Evolutionary conservation across 768 basidiomycete genomes (phyloP).

Genomic region (Cubamyces sp.): DNA sequence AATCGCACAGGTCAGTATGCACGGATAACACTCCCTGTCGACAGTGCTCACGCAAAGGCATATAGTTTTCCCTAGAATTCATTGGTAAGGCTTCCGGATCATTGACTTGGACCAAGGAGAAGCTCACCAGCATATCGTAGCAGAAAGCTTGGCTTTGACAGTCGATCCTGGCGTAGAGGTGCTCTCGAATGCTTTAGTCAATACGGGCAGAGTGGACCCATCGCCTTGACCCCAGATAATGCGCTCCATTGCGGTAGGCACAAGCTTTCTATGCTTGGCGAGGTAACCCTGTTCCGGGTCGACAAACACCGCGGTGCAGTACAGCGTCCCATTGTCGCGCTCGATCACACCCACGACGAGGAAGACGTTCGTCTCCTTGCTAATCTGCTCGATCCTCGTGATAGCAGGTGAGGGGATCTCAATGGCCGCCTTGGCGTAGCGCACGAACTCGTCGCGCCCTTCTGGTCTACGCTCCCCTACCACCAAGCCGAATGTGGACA

Average conservation of each 20-base stretch:
- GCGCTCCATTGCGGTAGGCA: conserved; percentile 64
- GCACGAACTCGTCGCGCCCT: conserved; percentile 63
- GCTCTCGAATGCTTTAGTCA: conserved; percentile 44
- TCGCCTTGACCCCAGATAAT: conserved; percentile 68
- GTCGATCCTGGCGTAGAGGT: conserved; percentile 21
- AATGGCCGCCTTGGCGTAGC: conserved; percentile 58
- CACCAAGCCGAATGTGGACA: conserved; percentile 53
- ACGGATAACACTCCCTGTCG: not conserved
- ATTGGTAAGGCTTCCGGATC: not conserved
- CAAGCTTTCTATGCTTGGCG: conserved; percentile 66
- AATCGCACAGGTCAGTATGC: not conserved
- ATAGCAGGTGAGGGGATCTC: conserved; percentile 57
- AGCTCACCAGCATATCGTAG: conserved; percentile 61
- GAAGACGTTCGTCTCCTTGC: conserved; percentile 52
- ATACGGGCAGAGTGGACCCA: conserved; percentile 54
- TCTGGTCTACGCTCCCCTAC: conserved; percentile 53
- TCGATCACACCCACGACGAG: conserved; percentile 66
- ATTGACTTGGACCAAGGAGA: no score
- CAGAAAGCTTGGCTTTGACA: conserved; percentile 52
- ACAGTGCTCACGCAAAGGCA: conserved; percentile 56
- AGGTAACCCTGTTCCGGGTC: conserved; percentile 54
- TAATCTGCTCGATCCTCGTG: conserved; percentile 50
- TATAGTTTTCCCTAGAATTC: conserved; percentile 66
- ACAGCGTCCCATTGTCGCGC: conserved; percentile 60
- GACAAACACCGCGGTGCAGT: conserved; percentile 63